Evolutionary conservation across 2,329 filamentous ascomycete genomes (phyloP).

Genomic region (Botrytis galanthina): DNA sequence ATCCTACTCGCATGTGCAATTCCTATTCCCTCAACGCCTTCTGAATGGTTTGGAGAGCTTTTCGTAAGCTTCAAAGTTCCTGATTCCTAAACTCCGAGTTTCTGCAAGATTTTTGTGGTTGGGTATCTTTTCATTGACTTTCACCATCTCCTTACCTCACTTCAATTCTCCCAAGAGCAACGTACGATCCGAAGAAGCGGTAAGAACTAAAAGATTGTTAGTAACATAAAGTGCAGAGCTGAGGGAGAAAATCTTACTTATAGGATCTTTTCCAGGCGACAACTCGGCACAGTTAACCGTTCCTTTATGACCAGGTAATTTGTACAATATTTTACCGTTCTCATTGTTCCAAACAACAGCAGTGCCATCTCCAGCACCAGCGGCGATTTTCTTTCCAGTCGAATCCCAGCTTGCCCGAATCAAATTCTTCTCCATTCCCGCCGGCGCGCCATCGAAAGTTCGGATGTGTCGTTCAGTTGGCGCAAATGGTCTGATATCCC

Average conservation of each 20-base stretch:
- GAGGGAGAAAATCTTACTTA: constrained; percentile 62
- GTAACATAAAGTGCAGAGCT: constrained; percentile 11
- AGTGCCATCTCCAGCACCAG: constrained; percentile 85
- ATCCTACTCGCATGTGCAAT: neutral
- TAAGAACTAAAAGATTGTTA: constrained; percentile 62
- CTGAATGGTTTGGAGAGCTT: neutral
- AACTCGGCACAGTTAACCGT: constrained; percentile 95
- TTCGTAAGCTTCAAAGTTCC: neutral
- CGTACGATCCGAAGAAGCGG: constrained; percentile 84
- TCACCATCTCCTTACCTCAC: constrained; percentile 42
- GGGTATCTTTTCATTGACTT: constrained; percentile 18
- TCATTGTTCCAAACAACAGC: constrained; percentile 88
- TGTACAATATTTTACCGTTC: constrained; percentile 88
- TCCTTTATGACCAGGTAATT: constrained; percentile 91
- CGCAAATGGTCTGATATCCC: constrained; percentile 95
- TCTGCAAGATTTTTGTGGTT: neutral
- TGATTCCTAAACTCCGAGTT: constrained; percentile 3
- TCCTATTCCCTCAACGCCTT: neutral
- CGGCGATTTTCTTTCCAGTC: constrained; percentile 80
- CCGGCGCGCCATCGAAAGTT: constrained; percentile 88
- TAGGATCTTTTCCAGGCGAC: constrained; percentile 77
- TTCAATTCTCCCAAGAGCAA: constrained; percentile 80
- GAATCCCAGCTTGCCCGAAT: constrained; percentile 87
- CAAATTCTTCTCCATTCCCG: constrained; percentile 87
- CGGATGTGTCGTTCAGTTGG: constrained; percentile 79